These are phyloP conservation scores for Thalassiosira hispida DNA, from an alignment of 352 stramenopile species.

Conservation along the genomic window DNA sequence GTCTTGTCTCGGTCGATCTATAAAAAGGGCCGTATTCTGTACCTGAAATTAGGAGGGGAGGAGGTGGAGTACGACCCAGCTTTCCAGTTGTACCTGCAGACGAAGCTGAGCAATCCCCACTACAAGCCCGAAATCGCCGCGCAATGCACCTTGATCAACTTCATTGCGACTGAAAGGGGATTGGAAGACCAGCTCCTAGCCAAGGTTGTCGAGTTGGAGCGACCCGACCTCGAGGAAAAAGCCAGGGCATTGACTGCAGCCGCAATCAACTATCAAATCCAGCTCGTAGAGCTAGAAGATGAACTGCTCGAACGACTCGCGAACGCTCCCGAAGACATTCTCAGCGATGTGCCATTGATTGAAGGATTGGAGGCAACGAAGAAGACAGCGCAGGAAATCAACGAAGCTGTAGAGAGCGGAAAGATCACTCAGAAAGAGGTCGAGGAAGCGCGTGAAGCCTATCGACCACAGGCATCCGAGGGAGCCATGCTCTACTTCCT, in stretches of 20 bases:
- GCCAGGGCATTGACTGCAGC: slow-evolving; percentile 91
- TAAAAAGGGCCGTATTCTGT: slow-evolving; percentile 94
- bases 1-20: slow-evolving; percentile 95
- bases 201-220: slow-evolving; percentile 95
- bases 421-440: slow-evolving; percentile 95
- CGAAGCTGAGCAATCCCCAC: slow-evolving; percentile 96
- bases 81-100: slow-evolving; percentile 97
- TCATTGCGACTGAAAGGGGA: slow-evolving; percentile 95
- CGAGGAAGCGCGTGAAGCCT: slow-evolving; percentile 93
- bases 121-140: slow-evolving; percentile 98
- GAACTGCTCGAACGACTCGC: slow-evolving; percentile 93
- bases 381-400: slow-evolving; percentile 94
- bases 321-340: slow-evolving; percentile 95
- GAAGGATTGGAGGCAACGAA: slow-evolving; percentile 96
- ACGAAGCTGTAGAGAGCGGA: slow-evolving; percentile 92
- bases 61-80: slow-evolving; percentile 96
- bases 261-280: slow-evolving; percentile 92
- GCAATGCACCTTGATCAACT: slow-evolving; percentile 97
- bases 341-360: slow-evolving; percentile 95
- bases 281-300: slow-evolving; percentile 95
- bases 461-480: slow-evolving; percentile 92
- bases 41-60: slow-evolving; percentile 93
- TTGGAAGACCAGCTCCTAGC: slow-evolving; percentile 95
- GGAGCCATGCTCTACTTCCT: slow-evolving; percentile 98
- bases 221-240: slow-evolving; percentile 93